Conservation (phyloP, 306 rosid genomes). For the Castanea mollissima region DNA sequence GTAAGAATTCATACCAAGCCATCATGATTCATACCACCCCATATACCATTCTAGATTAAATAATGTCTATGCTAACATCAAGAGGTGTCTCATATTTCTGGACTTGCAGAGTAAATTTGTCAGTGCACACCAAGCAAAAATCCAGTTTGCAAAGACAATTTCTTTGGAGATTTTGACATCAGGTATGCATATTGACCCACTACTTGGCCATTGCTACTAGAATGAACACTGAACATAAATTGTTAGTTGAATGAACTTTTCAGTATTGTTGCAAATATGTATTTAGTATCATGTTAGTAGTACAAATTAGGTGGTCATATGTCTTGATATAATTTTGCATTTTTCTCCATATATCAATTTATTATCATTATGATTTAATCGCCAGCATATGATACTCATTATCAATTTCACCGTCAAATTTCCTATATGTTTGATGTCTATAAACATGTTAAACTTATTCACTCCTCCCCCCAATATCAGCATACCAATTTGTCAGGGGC, state of each 20-base stretch:
- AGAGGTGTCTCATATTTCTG: constrained; percentile 1
- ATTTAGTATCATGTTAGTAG: too few relatives aligned
- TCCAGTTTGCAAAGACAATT: constrained; percentile 37
- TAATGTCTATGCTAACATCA: too few relatives aligned
- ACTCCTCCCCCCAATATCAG: constrained; percentile 25
- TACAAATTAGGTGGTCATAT: too few relatives aligned
- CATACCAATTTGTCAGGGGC: constrained; percentile 27
- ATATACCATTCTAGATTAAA: too few relatives aligned
- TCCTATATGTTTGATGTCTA: not conserved
- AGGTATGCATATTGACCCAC: constrained; percentile 30
- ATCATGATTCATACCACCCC: too few relatives aligned
- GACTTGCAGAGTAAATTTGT: constrained; percentile 43
- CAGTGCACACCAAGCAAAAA: constrained; percentile 40
- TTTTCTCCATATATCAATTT: too few relatives aligned
- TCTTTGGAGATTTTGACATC: constrained; percentile 21
- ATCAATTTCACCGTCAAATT: too few relatives aligned
- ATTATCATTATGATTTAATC: too few relatives aligned
- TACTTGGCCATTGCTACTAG: not conserved
- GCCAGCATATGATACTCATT: too few relatives aligned
- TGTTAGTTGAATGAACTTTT: not conserved
- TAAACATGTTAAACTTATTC: not conserved
- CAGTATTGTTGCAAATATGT: not conserved
- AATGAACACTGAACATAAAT: not conserved
- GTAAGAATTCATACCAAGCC: constrained; percentile 24
- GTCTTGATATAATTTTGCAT: too few relatives aligned